phyloP scores from a whole-genome alignment of 2,329 filamentous ascomycete genomes.

The Thermothelomyces thermophilus region DNA sequence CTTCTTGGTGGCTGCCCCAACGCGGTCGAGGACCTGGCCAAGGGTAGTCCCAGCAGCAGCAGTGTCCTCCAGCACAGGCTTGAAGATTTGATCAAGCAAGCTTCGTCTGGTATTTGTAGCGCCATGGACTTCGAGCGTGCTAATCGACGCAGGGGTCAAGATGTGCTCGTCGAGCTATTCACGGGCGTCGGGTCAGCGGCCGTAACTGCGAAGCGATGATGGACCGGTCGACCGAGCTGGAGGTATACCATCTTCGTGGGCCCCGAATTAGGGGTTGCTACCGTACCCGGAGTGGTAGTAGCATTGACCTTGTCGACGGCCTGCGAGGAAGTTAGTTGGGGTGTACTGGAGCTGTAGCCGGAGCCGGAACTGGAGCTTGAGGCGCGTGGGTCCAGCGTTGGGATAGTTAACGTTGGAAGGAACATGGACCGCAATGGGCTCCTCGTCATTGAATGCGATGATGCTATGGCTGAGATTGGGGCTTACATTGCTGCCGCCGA shows the following conservation, averaged over 20 bases:
- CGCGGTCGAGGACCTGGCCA: slow-evolving; percentile 66
- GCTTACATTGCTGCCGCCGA: slow-evolving; percentile 19
- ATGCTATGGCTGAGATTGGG: background rate
- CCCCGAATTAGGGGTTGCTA: slow-evolving; percentile 1
- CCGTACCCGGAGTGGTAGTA: background rate
- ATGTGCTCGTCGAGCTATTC: slow-evolving; percentile 70
- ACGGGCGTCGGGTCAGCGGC: background rate
- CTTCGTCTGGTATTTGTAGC: slow-evolving; percentile 73
- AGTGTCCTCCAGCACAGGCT: slow-evolving; percentile 66
- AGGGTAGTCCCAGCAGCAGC: slow-evolving; percentile 66
- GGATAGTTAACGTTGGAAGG: background rate
- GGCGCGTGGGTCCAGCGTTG: background rate
- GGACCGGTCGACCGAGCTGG: background rate
- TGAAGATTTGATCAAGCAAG: slow-evolving; percentile 77
- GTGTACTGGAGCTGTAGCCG: background rate
- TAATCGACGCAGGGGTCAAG: slow-evolving; percentile 80
- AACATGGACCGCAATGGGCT: too few species aligned
- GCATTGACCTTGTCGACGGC: slow-evolving; percentile 12
- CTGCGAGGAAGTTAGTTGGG: slow-evolving; percentile 1
- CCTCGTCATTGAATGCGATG: background rate
- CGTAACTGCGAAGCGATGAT: background rate
- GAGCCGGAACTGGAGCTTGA: background rate
- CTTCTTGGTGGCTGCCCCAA: slow-evolving; percentile 65
- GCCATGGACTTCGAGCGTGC: slow-evolving; percentile 75
- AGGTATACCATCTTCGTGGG: slow-evolving; percentile 13